Evolutionary conservation across 352 stramenopile genomes (phyloP).

Genomic region (Phytophthora aleatoria): DNA sequence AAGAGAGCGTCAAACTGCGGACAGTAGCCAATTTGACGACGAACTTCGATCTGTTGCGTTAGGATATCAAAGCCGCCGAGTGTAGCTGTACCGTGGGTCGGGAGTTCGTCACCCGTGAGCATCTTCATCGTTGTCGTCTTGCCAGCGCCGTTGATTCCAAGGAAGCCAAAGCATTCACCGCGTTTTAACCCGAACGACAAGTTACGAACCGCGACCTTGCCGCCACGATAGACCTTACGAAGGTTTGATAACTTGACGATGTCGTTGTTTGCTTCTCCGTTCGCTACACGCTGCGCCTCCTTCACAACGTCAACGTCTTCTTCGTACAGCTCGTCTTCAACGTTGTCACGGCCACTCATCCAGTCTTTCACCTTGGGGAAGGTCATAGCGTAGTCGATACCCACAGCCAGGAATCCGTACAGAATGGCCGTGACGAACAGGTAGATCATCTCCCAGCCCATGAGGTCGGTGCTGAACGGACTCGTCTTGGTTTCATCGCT

Average conservation of each 20-base stretch:
- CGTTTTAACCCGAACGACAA: constrained; percentile 79
- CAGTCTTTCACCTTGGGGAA: constrained; percentile 44
- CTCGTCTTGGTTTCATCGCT: constrained; percentile 45
- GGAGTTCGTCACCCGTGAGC: constrained; percentile 89
- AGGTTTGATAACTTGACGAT: constrained; percentile 41
- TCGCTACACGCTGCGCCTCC: constrained; percentile 43
- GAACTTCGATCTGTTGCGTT: constrained; percentile 72
- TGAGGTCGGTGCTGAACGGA: constrained; percentile 62
- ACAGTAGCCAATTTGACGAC: constrained; percentile 91
- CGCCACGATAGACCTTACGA: constrained; percentile 52
- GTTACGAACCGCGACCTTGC: constrained; percentile 80
- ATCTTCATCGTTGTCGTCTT: constrained; percentile 97
- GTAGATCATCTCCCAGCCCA: constrained; percentile 69
- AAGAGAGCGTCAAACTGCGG: constrained; percentile 92
- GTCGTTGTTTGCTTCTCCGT: constrained; percentile 38
- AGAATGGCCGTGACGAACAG: constrained; percentile 42
- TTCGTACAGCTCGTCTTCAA: constrained; percentile 34
- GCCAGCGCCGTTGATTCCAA: constrained; percentile 95
- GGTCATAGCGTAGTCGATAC: constrained; percentile 49
- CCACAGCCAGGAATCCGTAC: constrained; percentile 34
- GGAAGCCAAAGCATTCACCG: constrained; percentile 94
- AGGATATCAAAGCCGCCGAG: constrained; percentile 79
- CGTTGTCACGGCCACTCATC: constrained; percentile 35
- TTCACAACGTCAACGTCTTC: constrained; percentile 51
- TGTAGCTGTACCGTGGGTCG: constrained; percentile 51